Conservation (phyloP, 768 basidiomycete species). For the Kwoniella botswanensis region DNA sequence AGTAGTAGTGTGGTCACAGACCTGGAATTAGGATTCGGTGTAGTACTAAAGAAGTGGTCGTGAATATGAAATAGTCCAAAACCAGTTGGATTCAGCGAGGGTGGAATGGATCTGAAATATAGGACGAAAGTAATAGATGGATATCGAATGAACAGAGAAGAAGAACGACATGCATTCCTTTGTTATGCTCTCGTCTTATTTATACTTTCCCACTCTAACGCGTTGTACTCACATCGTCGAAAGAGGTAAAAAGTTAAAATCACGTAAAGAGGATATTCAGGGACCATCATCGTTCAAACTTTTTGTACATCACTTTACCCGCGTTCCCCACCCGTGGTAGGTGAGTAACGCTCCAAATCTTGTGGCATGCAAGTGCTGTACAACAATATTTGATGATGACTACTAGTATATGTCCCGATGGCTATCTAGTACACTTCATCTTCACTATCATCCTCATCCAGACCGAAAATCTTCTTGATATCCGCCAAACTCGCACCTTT, state of each 20-base stretch:
- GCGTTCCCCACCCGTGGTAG: not conserved
- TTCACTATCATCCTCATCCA: constrained; percentile 54
- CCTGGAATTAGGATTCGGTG: not conserved
- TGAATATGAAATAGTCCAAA: not conserved
- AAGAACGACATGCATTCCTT: not conserved
- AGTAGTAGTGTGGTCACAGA: not conserved
- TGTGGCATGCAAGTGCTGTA: too few relatives aligned
- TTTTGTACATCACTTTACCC: not conserved
- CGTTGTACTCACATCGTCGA: not conserved
- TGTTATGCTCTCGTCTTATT: not conserved
- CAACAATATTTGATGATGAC: too few relatives aligned
- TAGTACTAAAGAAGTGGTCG: not conserved
- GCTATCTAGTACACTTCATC: constrained; percentile 38
- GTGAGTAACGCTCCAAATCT: too few relatives aligned
- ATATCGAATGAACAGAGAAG: not conserved
- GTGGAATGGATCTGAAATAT: not conserved
- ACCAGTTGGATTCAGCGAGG: not conserved
- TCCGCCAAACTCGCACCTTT: constrained; percentile 49
- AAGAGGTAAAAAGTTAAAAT: not conserved
- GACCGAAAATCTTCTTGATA: constrained; percentile 57
- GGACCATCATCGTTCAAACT: not conserved
- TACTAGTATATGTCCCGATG: not conserved
- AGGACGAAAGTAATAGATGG: not conserved
- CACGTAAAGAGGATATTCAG: constrained; percentile 1
- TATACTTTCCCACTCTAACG: not conserved